Base-by-base conservation (phyloP, 805 yeast genomes). In the Vanderwaltozyma polyspora region DNA sequence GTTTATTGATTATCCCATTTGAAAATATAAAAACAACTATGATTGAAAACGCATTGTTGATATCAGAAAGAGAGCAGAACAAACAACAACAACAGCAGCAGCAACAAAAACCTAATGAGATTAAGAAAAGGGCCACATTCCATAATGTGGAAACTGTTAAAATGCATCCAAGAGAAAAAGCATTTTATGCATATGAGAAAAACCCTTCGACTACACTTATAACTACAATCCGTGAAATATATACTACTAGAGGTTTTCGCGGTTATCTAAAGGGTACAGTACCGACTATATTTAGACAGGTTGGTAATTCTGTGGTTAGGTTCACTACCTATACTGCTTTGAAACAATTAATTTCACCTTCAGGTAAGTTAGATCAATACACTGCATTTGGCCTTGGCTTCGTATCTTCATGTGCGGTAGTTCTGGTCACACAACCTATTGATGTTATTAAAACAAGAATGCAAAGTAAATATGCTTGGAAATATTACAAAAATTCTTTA, bases 391-490 rank as follows among this genome's bases (percentile, higher is more conserved):
- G 49, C 1, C 37, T 76, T 8, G 85, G 91, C 5, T 59, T 77
- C 9, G 64, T 73, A 1, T 74, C 93, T 2, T 76, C 91, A 0
- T 58, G 70, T 3, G 79, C 85, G 0, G 93, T 83, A 19, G 81
- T 84, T 16, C 74, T 72, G 0, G 62, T 72, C 0, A 87, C 95
- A 1, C 97, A 85, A 59, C 96, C 96, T 0, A 63, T 87, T 19
- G 96, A 87, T 59, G 83, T 84, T 3, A 59, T 87, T 31, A 87
- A 87, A 61, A 74, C 95, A 3, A 71, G 94, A 50, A 73, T 86
- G 73, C 95, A 86, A 58, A 73, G 85, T 48, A 72, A 76, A 47
- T 74, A 77, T 50, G 74, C 79, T n/a, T 67, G 67, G 48, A 48
- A 55, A 4, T 45, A 71, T 2, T 79, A 78, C 52, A 67, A 64